Evolutionary conservation across 148 eudicot genomes (phyloP), one percentile per base, ranked within the genome.

Genomic region (Chenopodium album): DNA sequence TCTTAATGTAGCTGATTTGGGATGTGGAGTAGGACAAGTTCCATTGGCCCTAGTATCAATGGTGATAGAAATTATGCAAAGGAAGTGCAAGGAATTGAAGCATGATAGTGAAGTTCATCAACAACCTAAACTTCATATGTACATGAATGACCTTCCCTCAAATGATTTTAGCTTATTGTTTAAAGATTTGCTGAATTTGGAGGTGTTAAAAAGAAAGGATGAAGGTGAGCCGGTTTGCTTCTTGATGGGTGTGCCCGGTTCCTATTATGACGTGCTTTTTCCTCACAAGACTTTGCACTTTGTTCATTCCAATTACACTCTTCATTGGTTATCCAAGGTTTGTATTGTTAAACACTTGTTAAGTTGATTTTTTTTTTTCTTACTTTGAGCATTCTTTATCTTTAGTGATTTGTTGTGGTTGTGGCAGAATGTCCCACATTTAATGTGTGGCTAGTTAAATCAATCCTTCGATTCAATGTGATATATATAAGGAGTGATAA

Each of bases 321-420:
- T 84, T 34, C 89, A 88, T 10, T 90, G 89, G 89, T 88, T 90
- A 12, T 88, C 88, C 75, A 84, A 85, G 87, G 90, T 89, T 19
- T 5, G 75, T 66, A 28, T 66, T 28, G 32, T 26, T 66, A 1
- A 12, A 11, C 41, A 34, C 41, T 54, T 54, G 16, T 54, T 54
- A 16, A 9, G 14, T 34, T 4, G 41, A 34, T 28, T 28, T 28
- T 28, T 34, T 34, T 34, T 34, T 34, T 3, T 4, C 41, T 34
- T 34, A 34, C 41, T 4, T 34, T 34, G 41, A 34, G 41, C 34
- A 32, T 32, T 3, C 4, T 32, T 32, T 32, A 32, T 32, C 34
- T 32, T 32, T 32, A 32, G 2, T 32, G 34, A 32, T 3, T 32
- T 32, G 4, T 32, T 34, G 41, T 34, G 41, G 41, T 5, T 4